Evolutionary conservation across 768 basidiomycete species (phyloP), one percentile per base, ranked within the genome.

Genomic region (Phanerochaete sordida): DNA sequence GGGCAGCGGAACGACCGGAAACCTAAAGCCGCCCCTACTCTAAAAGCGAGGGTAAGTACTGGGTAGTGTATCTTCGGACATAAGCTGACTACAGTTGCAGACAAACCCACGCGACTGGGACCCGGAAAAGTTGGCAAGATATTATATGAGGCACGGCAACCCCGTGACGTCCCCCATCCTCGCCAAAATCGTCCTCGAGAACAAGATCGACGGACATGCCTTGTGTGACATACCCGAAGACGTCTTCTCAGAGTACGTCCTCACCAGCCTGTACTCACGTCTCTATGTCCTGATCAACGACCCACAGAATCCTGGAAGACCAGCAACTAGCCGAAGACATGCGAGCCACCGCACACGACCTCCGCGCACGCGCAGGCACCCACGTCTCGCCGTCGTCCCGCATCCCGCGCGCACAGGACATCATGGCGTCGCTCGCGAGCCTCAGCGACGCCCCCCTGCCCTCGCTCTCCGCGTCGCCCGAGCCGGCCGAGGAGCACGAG

Each of bases 131-230:
- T 31, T 62, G 24, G 57, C 57, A 9, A 26, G 43, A 39, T 57
- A 46, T 15, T 46, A 58, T 19, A 30, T 44, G 3, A 49, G 39
- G 21, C 57, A 58, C 24, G 61, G 56, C 16, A 26, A 48, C 1
- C 44, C 56, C 12, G 57, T 33, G 23, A 62, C 49, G 21, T 62
- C 61, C 2, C 61, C 61, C 4, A 54, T 62, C n/a, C 30, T 62
- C 23, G 52, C 52, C 27, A 58, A 51, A 31, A 31, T 62, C 16
- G 44, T 57, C 13, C 26, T 62, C 1, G 61, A 62, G 16, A 53
- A 58, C 23, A 48, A 55, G 24, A 21, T 62, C 15, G 61, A 62
- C 33, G 56, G 57, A 13, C 50, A 49, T n/a, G 51, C 61, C 1
- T 31, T 62, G 6, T 24, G 52, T 8, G 56, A 55, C 33, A 46